Conservation (phyloP, 305 asterid species). For the Solanum hybrid region DNA sequence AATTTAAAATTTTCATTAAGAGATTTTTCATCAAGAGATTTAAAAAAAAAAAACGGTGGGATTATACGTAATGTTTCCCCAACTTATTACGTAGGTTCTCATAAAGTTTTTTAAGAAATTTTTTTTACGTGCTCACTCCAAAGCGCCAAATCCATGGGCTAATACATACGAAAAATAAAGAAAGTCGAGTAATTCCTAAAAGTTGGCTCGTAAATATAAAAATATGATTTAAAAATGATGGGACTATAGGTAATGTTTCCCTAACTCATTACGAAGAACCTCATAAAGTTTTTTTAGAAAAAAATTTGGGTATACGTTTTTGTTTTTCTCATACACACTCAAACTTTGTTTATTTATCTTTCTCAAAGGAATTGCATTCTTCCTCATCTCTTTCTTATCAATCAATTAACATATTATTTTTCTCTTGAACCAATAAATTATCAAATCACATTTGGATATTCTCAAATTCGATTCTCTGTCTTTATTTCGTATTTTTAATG, state of each 20-base stretch:
- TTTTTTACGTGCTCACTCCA: not conserved
- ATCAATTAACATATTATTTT: not conserved
- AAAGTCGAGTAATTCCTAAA: too few relatives aligned
- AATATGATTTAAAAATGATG: not conserved
- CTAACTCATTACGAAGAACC: too few relatives aligned
- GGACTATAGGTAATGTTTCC: not conserved
- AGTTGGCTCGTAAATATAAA: too few relatives aligned
- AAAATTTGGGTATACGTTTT: not conserved
- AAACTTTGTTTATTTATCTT: not conserved
- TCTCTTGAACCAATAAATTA: too few relatives aligned
- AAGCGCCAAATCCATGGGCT: fast-evolving
- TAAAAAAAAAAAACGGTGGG: too few relatives aligned
- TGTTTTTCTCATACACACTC: not conserved
- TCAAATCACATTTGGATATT: not conserved
- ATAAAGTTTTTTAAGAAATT: too few relatives aligned
- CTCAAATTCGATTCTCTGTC: not conserved
- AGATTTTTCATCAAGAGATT: too few relatives aligned
- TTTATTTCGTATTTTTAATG: not conserved
- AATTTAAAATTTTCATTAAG: too few relatives aligned
- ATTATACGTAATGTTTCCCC: too few relatives aligned
- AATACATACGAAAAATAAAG: too few relatives aligned
- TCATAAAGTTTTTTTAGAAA: too few relatives aligned
- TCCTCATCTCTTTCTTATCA: not conserved
- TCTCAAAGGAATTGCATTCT: not conserved
- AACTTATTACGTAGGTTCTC: not conserved